Evolutionary conservation across 1,139 yeast species (phyloP).

Genomic region (Candida sojae): DNA sequence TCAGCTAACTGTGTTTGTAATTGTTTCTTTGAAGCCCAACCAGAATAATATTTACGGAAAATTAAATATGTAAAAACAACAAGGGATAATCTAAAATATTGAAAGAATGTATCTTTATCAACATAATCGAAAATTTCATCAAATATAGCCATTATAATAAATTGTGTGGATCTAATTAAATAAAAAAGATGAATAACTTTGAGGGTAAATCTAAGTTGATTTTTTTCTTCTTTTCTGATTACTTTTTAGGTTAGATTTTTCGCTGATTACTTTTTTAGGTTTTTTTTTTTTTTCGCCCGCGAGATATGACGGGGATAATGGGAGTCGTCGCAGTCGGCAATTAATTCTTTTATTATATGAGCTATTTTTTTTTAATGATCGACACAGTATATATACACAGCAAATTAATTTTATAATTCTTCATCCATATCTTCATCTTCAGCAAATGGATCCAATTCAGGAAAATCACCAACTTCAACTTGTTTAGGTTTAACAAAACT

Average conservation of each 20-base stretch:
- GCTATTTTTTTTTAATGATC: not conserved
- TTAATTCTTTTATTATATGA: not conserved
- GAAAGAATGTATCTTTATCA: constrained; percentile 33
- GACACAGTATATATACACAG: not conserved
- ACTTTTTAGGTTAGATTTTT: not conserved
- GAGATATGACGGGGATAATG: not conserved
- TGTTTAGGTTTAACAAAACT: constrained; percentile 52
- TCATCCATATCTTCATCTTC: constrained; percentile 25
- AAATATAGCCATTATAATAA: constrained; percentile 19
- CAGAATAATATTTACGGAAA: constrained; percentile 37
- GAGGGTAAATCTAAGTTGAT: too few species aligned
- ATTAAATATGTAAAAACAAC: constrained; percentile 38
- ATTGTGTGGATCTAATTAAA: too few species aligned
- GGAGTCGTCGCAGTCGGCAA: not conserved
- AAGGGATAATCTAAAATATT: constrained; percentile 40
- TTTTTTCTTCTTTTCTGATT: too few species aligned
- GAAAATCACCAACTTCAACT: constrained; percentile 56
- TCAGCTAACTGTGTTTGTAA: constrained; percentile 49
- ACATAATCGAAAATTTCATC: constrained; percentile 39
- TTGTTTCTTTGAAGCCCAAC: constrained; percentile 53
- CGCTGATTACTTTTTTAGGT: too few species aligned
- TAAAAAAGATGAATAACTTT: too few species aligned
- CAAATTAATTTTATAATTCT: constrained; percentile 5
- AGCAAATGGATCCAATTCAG: constrained; percentile 44
- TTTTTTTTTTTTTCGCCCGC: not conserved